Evolutionary conservation across 768 basidiomycete genomes (phyloP).

Genomic region (Obba rivulosa): DNA sequence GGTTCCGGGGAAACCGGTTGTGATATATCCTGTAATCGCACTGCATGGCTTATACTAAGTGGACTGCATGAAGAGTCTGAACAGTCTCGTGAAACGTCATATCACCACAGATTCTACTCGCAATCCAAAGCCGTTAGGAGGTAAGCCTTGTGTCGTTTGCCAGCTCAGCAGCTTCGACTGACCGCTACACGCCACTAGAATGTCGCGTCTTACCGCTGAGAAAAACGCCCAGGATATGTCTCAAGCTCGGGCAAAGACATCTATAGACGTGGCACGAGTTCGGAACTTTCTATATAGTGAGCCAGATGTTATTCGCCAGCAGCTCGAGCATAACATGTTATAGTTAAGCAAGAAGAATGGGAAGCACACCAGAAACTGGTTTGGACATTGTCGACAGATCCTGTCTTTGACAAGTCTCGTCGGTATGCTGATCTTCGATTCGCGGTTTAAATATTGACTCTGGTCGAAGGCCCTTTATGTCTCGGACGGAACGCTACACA

Average conservation of each 20-base stretch:
- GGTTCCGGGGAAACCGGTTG: no score
- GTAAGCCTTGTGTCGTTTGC: no score
- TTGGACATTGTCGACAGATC: slow-evolving; percentile 44
- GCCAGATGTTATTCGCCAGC: slow-evolving; percentile 36
- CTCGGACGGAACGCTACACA: slow-evolving; percentile 51
- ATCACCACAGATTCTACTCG: no score
- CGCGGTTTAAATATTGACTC: background rate
- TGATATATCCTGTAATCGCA: no score
- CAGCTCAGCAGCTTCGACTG: no score
- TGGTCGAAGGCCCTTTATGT: slow-evolving; percentile 42
- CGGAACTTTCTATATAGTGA: slow-evolving; percentile 49
- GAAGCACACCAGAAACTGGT: slow-evolving; percentile 40
- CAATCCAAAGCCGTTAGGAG: no score
- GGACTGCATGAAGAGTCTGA: no score
- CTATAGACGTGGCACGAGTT: slow-evolving; percentile 37
- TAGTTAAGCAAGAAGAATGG: slow-evolving; percentile 51
- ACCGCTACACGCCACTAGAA: no score
- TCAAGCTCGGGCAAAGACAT: slow-evolving; percentile 38
- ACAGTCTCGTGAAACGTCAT: no score
- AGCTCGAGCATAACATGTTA: background rate
- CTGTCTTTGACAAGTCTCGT: slow-evolving; percentile 52
- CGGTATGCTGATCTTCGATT: slow-evolving; percentile 32
- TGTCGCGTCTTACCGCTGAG: no score
- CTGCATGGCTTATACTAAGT: no score
- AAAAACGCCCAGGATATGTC: slow-evolving; percentile 37